Evolutionary conservation across 23 red algal species (phyloP).

Genomic region (Gracilaria gracilis): DNA sequence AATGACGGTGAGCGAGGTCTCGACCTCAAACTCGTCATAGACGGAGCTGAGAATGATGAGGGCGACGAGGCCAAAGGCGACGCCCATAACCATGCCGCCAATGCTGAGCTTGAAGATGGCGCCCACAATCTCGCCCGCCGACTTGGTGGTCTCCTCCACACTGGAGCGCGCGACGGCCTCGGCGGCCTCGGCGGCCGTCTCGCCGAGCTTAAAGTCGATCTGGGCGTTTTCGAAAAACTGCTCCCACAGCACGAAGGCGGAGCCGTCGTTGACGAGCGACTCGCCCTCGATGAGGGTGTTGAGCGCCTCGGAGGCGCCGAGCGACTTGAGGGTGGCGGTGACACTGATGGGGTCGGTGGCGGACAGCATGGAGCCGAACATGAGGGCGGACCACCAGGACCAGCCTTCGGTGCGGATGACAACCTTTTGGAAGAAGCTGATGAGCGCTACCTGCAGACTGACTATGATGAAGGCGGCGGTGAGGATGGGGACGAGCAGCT

Average conservation of each 20-base stretch:
- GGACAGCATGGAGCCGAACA: constrained; percentile 97
- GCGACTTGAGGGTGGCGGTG: constrained; percentile 81
- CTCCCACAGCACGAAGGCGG: constrained; percentile 91
- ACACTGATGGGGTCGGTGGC: constrained; percentile 94
- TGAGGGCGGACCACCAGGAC: constrained; percentile 83
- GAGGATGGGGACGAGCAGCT: constrained; percentile 78
- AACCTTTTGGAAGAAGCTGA: constrained; percentile 75
- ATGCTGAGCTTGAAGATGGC: constrained; percentile 71
- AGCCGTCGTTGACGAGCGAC: constrained; percentile 94
- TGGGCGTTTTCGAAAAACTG: constrained; percentile 82
- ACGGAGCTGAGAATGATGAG: constrained; percentile 77
- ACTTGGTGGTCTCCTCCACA: constrained; percentile 22
- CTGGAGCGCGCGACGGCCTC: not conserved
- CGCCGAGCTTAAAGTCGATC: constrained; percentile 20
- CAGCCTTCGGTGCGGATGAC: constrained; percentile 75
- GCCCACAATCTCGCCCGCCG: constrained; percentile 71
- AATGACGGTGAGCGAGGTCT: constrained; percentile 81
- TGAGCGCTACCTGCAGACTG: constrained; percentile 68
- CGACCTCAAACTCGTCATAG: constrained; percentile 84
- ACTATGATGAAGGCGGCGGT: constrained; percentile 89
- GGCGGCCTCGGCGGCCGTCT: constrained; percentile 28
- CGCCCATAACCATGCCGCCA: constrained; percentile 83
- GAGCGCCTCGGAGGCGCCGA: constrained; percentile 77
- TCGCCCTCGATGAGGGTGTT: constrained; percentile 95
- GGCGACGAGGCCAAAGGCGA: constrained; percentile 84